Conservation (phyloP, 2,329 filamentous ascomycete genomes). For the Acrocalymma vagum region DNA sequence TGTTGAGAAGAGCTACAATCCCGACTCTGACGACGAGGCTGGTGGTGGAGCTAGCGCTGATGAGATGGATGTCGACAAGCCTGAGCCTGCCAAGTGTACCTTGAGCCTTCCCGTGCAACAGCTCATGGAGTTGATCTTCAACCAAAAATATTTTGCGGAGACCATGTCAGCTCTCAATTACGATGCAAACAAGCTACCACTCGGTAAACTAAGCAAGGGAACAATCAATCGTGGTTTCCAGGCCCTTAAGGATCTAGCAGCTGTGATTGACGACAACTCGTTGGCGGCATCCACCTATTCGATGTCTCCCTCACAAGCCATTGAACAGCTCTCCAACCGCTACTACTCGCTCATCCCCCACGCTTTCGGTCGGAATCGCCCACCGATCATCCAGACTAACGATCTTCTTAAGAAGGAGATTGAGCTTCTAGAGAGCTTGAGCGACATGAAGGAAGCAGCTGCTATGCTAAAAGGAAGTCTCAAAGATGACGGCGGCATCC, state of each 20-base stretch:
- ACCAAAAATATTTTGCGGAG: slow-evolving; percentile 73
- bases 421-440: slow-evolving; percentile 80
- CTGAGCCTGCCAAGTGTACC: slow-evolving; percentile 55
- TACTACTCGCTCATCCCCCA: slow-evolving; percentile 88
- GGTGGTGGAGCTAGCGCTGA: slow-evolving; percentile 44
- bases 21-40: slow-evolving; percentile 63
- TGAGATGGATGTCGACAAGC: slow-evolving; percentile 38
- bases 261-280: slow-evolving; percentile 67
- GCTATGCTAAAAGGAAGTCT: slow-evolving; percentile 76
- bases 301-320: no score
- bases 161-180: slow-evolving; percentile 75
- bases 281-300: slow-evolving; percentile 57
- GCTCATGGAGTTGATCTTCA: slow-evolving; percentile 85
- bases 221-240: slow-evolving; percentile 81
- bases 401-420: slow-evolving; percentile 75
- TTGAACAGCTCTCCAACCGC: slow-evolving; percentile 75
- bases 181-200: slow-evolving; percentile 77
- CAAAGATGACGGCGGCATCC: slow-evolving; percentile 59
- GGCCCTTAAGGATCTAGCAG: slow-evolving; percentile 77
- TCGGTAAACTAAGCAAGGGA: slow-evolving; percentile 83
- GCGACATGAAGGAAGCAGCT: slow-evolving; percentile 84
- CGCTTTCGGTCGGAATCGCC: slow-evolving; percentile 76
- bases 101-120: slow-evolving; percentile 69
- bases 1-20: slow-evolving; percentile 79
- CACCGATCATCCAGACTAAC: slow-evolving; percentile 70